Percentiles rank a stretch among this genome's conserved stretches.
phyloP scores from a whole-genome alignment of 2,329 filamentous ascomycete species.

The Microsporum canis region DNA sequence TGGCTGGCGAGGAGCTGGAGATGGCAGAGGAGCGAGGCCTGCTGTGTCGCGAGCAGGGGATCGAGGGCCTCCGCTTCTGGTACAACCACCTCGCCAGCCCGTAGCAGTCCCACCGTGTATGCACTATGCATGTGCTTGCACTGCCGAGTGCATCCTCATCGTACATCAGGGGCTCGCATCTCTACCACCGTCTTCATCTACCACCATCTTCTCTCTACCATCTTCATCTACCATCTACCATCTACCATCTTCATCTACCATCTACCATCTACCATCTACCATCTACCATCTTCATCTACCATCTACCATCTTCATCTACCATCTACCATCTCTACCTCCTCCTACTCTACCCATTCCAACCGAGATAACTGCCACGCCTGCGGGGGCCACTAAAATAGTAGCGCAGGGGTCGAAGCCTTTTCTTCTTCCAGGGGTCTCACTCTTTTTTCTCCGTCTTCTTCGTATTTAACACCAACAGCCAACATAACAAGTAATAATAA shows the following conservation, averaged over 20 bases:
- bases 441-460: no score
- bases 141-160: no score
- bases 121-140: no score
- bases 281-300: neutral
- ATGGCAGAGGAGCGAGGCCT: constrained; percentile 91
- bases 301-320: neutral
- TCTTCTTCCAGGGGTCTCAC: neutral
- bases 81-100: constrained; percentile 48
- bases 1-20: constrained; percentile 87
- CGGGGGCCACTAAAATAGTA: neutral
- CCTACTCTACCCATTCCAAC: neutral
- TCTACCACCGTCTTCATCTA: no score
- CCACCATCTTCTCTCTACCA: no score
- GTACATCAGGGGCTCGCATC: no score
- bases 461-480: neutral
- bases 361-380: neutral
- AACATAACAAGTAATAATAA: no score
- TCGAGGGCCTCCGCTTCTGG: constrained; percentile 91
- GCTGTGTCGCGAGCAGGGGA: constrained; percentile 79
- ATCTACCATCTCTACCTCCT: neutral
- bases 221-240: no score
- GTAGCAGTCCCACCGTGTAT: neutral
- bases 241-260: no score
- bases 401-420: neutral
- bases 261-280: no score